Base-by-base conservation (phyloP, 441 rosid genomes). In the Daphne laureola region DNA sequence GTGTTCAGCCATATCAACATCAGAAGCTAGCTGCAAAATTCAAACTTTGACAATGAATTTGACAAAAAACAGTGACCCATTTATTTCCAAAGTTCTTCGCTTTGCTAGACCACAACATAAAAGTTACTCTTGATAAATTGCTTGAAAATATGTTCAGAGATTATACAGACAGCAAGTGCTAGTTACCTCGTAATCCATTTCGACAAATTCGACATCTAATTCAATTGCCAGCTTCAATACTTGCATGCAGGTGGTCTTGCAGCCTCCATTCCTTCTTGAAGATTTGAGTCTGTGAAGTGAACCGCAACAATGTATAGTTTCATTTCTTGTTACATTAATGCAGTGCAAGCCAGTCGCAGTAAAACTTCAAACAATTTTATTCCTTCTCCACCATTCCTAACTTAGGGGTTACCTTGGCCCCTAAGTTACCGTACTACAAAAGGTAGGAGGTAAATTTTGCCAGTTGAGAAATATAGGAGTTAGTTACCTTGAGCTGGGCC, bases 131-230 rank as follows among this genome's bases (percentile, higher is more conserved):
- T 12, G 9, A 31, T 31, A 31, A 31, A 9, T 31, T 31, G 11
- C 11, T 31, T 31, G 1, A 31, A 25, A 31, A 31, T 31, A 31
- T 2, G 38, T 31, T 31, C 11, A 9, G 38, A 31, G 38, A 31
- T 6, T 21, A 21, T 21, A 21, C 25, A 21, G 35, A 7, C 35
- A 27, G 38, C 0, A 31, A 9, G 38, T 31, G 11, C 8, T 31
- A 5, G 40, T 4, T 66, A 74, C 79, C 79, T 75, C 73, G 3
- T 59, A 72, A 49, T 71, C 80, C 65, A 75, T 66, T 64, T 75
- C 80, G 8, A 75, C 72, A 57, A 75, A 75, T 36, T 75, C 77
- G 11, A 66, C 77, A 35, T 66, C 54, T 31, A 72, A 52, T 2
- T 75, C 67, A 9, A 71, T 55, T 41, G 77, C 80, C 42, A 44